Evolutionary conservation across 306 rosid species (phyloP).

Genomic region (Quercus cerris): DNA sequence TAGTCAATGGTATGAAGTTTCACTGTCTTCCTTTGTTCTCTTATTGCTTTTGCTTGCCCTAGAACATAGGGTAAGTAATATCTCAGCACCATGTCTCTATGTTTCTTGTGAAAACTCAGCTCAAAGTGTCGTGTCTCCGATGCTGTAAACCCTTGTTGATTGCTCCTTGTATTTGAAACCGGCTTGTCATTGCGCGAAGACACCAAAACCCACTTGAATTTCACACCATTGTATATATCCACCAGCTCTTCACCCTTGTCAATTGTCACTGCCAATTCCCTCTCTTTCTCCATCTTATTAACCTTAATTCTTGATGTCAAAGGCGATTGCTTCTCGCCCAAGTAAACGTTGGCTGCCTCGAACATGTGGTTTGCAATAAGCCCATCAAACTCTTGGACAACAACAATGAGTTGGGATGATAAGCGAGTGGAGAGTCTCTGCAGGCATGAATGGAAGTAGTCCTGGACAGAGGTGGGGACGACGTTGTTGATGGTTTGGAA

Average conservation of each 20-base stretch:
- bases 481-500: constrained; percentile 35
- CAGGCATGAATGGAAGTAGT: constrained; percentile 21
- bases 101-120: constrained; percentile 42
- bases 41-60: constrained; percentile 22
- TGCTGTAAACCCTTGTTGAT: not conserved
- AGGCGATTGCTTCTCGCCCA: constrained; percentile 31
- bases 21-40: constrained; percentile 37
- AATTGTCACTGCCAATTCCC: constrained; percentile 27
- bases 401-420: constrained; percentile 34
- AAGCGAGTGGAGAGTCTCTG: constrained; percentile 23
- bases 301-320: constrained; percentile 30
- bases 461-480: constrained; percentile 30
- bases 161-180: not conserved
- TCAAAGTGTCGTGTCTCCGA: constrained; percentile 37
- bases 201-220: constrained; percentile 45
- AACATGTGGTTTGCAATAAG: constrained; percentile 47
- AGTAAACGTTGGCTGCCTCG: constrained; percentile 40
- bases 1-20: constrained; percentile 55
- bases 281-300: constrained; percentile 36
- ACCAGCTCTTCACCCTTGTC: constrained; percentile 39
- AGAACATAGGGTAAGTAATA: constrained; percentile 44
- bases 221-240: constrained; percentile 38
- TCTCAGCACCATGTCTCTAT: constrained; percentile 36
- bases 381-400: constrained; percentile 49
- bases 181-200: constrained; percentile 21